Evolutionary conservation across 2,329 filamentous ascomycete species (phyloP), one percentile per base, ranked within the genome.

Genomic region (Microdochium bolleyi): DNA sequence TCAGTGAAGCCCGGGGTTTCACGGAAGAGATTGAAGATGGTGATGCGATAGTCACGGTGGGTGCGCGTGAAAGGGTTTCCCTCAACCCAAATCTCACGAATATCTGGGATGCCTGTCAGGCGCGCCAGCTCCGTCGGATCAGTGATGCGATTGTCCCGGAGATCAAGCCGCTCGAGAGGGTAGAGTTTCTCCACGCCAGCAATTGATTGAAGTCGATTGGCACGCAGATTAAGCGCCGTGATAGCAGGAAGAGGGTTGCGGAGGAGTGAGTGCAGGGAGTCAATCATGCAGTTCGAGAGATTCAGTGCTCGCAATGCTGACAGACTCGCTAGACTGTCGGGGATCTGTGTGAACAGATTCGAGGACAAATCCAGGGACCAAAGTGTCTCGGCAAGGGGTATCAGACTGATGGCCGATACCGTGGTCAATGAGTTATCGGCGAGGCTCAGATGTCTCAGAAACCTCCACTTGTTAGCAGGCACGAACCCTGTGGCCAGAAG

Each of bases 231-330:
- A 53, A 99, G 76, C 1, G 92, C 92, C 1, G 89, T 95, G 57
- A 99, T 96, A 21, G 94, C 92, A 25, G 94, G 92, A 4, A 99
- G 78, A 13, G 94, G 90, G 62, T 87, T 94, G 57, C 88, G 84
- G 2, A 85, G 85, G 44, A 99, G 76, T 2, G 92, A 96, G 62
- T 95, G 88, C 53, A 99, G 77, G 16, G 91, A 94, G 61, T 92
- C 89, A 57, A 99, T 97, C 92, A 97, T 96, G 77, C 92, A 97
- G 63, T 95, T 88, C 3, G 92, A 95, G 24, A 99, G 77, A 63
- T 99, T 97, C 52, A 99, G 74, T 24, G 94, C 92, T 58, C 92
- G 85, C n/a, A 99, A 79, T 25, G 90, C 87, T 21, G 90, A 91
- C 54, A 99, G 75, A 10, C 83, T 88, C 13, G 92, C 87, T 53